These are phyloP conservation scores for Wickerhamiella australiensis DNA, from an alignment of 805 yeast genomes.

Conservation along the genomic window DNA sequence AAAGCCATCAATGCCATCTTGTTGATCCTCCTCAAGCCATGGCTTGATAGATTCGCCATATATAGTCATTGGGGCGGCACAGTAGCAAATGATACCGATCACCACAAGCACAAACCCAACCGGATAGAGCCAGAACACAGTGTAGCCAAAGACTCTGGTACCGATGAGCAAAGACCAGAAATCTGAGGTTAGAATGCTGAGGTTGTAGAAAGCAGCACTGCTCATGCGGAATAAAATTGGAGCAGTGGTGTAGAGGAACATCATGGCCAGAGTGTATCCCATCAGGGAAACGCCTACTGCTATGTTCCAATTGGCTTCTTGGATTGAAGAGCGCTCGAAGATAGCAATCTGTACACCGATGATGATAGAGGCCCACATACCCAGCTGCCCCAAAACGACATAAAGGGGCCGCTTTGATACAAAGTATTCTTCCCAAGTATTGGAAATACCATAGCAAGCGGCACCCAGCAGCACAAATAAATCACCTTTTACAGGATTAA, in stretches of 20 bases:
- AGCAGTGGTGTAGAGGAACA: constrained; percentile 32
- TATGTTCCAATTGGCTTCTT: constrained; percentile 31
- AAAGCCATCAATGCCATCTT: constrained; percentile 27
- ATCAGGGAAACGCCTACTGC: constrained; percentile 34
- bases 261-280: constrained; percentile 33
- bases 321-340: constrained; percentile 31
- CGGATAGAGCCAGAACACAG: constrained; percentile 37
- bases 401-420: constrained; percentile 36
- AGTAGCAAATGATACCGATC: constrained; percentile 33
- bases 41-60: constrained; percentile 35
- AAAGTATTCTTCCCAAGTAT: constrained; percentile 34
- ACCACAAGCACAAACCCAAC: constrained; percentile 36
- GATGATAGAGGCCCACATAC: constrained; percentile 33
- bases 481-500: constrained; percentile 34
- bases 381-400: constrained; percentile 35
- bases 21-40: constrained; percentile 31
- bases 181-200: constrained; percentile 34
- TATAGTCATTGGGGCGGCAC: constrained; percentile 28
- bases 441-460: constrained; percentile 35
- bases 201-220: constrained; percentile 37
- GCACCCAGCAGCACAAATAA: constrained; percentile 35
- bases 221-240: constrained; percentile 36
- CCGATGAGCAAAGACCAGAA: constrained; percentile 37
- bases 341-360: constrained; percentile 36
- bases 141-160: constrained; percentile 34